Base-by-base conservation (phyloP, 2,329 filamentous ascomycete species). In the Cercospora brassicicola region DNA sequence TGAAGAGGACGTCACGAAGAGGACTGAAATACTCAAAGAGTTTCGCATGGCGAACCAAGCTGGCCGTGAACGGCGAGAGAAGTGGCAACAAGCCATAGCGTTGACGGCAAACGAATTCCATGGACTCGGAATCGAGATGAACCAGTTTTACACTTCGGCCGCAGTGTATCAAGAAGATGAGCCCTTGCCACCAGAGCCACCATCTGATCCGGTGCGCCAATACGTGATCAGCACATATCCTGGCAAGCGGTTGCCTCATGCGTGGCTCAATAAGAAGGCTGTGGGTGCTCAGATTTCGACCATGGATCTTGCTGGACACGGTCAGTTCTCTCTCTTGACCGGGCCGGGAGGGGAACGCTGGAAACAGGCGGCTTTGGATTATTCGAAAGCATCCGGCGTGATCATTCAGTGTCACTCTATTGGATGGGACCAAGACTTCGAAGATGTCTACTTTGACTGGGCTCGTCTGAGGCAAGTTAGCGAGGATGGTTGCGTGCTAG, bases 401-500 rank as follows among this genome's bases (percentile, higher is more conserved):
- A 76, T 80, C 6, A 80, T 90, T 36, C 80, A 80, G 2, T 80
- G 78, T 0, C 82, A 85, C 67, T 81, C 80, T 2, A 86, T 90
- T 69, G 88, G 88, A 0, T 87, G 82, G 77, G 78, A 81, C 11
- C 84, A 86, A 69, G 86, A 90, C 66, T 90, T 82, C 70, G 84
- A 89, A 73, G 88, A 90, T 73, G 81, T 87, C 0, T 89, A 89
- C 75, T 84, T 83, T 68, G 86, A 88, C 65, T 90, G 88, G 88
- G 82, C 79, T 7, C 77, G 78, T 56, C 77, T 81, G 63, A 80
- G 86, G 15, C 85, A 84, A 55, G 82, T 90, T 1, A 82, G 83
- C 18, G 88, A 89, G 33, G 33, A 36, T 15, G 33, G 33, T 15
- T 36, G 33, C 13, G 33, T 36, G 33, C 33, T 36, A 4, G 33